phyloP scores from a whole-genome alignment of 805 yeast genomes.

The Metschnikowia bowlesiae region DNA sequence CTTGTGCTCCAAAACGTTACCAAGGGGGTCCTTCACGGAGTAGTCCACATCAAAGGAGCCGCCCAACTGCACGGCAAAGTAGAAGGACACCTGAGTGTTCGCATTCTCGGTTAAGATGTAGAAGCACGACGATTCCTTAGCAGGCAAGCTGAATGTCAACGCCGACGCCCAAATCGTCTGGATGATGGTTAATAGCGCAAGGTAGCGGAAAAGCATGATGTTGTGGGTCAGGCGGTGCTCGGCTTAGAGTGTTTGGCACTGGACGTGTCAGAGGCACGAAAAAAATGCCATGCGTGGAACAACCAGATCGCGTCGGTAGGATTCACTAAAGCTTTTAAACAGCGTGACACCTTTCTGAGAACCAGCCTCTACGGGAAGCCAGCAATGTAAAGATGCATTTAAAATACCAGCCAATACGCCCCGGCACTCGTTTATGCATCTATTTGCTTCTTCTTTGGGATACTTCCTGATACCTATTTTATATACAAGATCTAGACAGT shows the following conservation, averaged over 20 bases:
- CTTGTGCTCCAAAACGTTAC: slow-evolving; percentile 49
- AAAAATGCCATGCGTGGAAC: slow-evolving; percentile 7
- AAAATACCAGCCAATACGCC: no score
- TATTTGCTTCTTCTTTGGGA: background rate
- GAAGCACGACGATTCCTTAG: slow-evolving; percentile 69
- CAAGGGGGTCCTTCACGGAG: slow-evolving; percentile 53
- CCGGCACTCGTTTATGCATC: background rate
- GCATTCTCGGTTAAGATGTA: slow-evolving; percentile 62
- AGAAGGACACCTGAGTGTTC: slow-evolving; percentile 60
- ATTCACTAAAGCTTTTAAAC: background rate
- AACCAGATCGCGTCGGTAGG: slow-evolving; percentile 2
- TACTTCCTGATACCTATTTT: background rate
- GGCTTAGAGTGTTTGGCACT: background rate
- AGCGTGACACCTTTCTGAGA: background rate
- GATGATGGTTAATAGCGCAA: slow-evolving; percentile 22
- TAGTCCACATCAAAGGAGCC: slow-evolving; percentile 80
- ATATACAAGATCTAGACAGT: slow-evolving; percentile 9
- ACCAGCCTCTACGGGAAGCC: background rate
- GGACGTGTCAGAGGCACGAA: slow-evolving; percentile 8
- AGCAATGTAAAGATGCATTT: no score
- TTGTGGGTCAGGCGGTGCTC: background rate
- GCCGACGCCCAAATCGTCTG: slow-evolving; percentile 48
- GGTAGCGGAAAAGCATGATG: slow-evolving; percentile 12
- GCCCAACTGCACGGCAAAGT: slow-evolving; percentile 80
- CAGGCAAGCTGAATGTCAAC: slow-evolving; percentile 68